Evolutionary conservation across 192 early-diverging fungal species (phyloP).

Genomic region (Linderina pennispora): DNA sequence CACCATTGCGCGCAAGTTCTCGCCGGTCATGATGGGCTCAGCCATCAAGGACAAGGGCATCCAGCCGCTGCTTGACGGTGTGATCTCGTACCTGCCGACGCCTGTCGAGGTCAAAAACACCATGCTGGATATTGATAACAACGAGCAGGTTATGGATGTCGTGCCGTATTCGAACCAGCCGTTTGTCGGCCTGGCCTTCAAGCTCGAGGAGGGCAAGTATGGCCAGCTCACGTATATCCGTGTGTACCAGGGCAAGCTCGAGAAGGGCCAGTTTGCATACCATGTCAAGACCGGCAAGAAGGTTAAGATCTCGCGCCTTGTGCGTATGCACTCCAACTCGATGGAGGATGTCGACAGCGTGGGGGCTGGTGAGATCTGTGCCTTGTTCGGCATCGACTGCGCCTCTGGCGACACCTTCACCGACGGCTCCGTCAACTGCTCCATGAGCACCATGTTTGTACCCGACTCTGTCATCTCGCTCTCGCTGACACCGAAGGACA

Average conservation of each 20-base stretch:
- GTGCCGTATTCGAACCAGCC: constrained; percentile 61
- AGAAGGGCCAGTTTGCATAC: constrained; percentile 79
- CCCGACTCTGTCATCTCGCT: constrained; percentile 96
- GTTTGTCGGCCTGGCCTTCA: constrained; percentile 83
- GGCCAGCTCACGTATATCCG: constrained; percentile 97
- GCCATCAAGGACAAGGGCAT: constrained; percentile 83
- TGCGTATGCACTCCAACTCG: constrained; percentile 97
- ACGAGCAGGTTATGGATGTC: constrained; percentile 56
- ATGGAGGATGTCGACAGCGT: constrained; percentile 96
- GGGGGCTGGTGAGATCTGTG: constrained; percentile 95
- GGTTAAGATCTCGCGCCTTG: constrained; percentile 92
- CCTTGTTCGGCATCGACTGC: constrained; percentile 96
- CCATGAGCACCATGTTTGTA: constrained; percentile 98
- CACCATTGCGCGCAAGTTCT: constrained; percentile 71
- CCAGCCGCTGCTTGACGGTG: constrained; percentile 68
- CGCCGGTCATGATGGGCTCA: constrained; percentile 81
- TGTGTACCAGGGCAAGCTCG: constrained; percentile 89
- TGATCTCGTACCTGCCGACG: constrained; percentile 63
- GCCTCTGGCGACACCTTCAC: constrained; percentile 97
- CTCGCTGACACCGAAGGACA: constrained; percentile 84
- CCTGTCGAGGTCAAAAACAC: constrained; percentile 67
- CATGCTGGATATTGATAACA: constrained; percentile 63
- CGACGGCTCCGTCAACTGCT: constrained; percentile 70
- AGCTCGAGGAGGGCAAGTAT: constrained; percentile 90
- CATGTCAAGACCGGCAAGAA: constrained; percentile 88